Evolutionary conservation across 139 green algal genomes (phyloP), one percentile per base, ranked within the genome.

Genomic region (Chlamydomonas applanata): DNA sequence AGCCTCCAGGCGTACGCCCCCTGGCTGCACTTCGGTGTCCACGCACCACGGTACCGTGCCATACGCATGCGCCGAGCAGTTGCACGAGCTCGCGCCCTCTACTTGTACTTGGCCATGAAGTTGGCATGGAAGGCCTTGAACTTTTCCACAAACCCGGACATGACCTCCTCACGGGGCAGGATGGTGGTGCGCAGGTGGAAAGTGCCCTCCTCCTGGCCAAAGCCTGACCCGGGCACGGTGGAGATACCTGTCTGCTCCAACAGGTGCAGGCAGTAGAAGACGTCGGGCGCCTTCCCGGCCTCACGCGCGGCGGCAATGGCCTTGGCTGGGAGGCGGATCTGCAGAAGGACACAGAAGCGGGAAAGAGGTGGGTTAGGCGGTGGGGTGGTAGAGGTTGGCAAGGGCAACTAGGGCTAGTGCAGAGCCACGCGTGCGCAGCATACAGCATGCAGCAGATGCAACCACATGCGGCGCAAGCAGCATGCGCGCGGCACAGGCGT

Each of bases 161-260:
- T 94, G 44, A 93, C 85, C 71, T 96, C 90, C 88, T 97, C 93
- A 16, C 82, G 82, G 0, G 94, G 94, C 77, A 98, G 84, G 84
- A 98, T 96, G 67, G 95, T 98, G 35, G 95, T 98, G 49, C 95
- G 68, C 83, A 98, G 85, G 85, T 98, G 95, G 86, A 94, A 98
- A 24, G 95, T 97, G 57, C 87, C 92, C 40, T 82, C 62, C 83
- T 85, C 76, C 75, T 91, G 92, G 5, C 92, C 92, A 70, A 97
- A 97, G 13, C 92, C 92, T 52, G 80, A 90, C 54, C 94, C 89
- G 67, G 94, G 94, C 60, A 98, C 89, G 14, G 89, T 91, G 64
- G 75, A 87, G 74, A 97, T 96, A 61, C 92, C 92, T 17, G 93
- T 97, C 0, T 71, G 82, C 80, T 96, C 90, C 29, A 97, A 81